Base-by-base conservation (phyloP, 371 early-diverging fungal genomes). In the Mucor sp. region DNA sequence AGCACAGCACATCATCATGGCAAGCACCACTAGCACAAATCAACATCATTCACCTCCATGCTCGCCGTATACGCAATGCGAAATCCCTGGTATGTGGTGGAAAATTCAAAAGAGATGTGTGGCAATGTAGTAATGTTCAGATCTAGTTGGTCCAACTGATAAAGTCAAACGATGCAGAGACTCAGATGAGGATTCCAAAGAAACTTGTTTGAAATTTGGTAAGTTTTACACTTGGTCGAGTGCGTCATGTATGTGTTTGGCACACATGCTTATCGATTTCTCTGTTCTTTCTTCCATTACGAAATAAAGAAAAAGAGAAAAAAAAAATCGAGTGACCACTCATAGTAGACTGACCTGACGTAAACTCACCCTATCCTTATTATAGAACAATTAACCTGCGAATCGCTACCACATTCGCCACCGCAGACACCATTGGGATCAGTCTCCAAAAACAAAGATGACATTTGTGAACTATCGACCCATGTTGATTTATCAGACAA, bases 371-470 rank as follows among this genome's bases (percentile, higher is more conserved):
- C 25, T 50, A 50, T 12, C 32, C 32, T 12, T 47, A 27, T 28
- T 39, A 43, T 67, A 66, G 69, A 73, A 55, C 62, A 65, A 47
- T 33, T 69, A n/a, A 73, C 69, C 4, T 65, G 73, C 56, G 66
- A 73, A 35, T 66, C 69, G 7, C 60, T 69, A 39, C 73, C 73
- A 5, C 61, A 73, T 23, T 73, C 73, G 17, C 73, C 73, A 37
- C 73, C 73, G n/a, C 66, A 57, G n/a, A 66, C 73, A 65, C 73
- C 73, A 12, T 56, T 66, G 30, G 69, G 69, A n/a, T 68, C 73
- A 7, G 32, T 68, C 3, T 68, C 66, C 23, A 63, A 60, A 19
- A 47, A 35, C 9, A 57, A 28, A 15, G 53, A 70, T 15, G 58
- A 62, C 11, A 33, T 35, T 3, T 28, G 32, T 41, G 67, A 67